phyloP scores from a whole-genome alignment of 805 yeast species.

The Metschnikowia matae region DNA sequence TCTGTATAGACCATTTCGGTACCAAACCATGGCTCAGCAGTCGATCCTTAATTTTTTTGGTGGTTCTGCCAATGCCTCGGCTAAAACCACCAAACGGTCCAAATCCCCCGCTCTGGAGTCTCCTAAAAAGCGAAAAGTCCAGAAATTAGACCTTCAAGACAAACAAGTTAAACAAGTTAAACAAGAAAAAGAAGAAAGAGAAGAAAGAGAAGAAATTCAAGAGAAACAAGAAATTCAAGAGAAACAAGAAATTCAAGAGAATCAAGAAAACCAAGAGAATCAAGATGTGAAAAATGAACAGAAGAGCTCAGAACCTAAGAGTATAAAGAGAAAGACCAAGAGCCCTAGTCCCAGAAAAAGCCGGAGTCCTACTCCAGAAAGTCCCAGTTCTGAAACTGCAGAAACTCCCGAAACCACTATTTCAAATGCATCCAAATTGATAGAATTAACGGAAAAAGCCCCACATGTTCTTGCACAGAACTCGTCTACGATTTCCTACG shows the following conservation, averaged over 20 bases:
- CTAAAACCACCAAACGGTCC: conserved; percentile 1
- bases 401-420: too few relatives aligned
- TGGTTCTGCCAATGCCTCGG: conserved; percentile 4
- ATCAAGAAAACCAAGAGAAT: background rate
- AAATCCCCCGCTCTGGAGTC: background rate
- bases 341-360: background rate
- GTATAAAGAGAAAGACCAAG: background rate
- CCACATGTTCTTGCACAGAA: conserved; percentile 8
- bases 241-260: too few relatives aligned
- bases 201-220: too few relatives aligned
- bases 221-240: too few relatives aligned
- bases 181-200: too few relatives aligned
- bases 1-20: background rate
- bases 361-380: background rate
- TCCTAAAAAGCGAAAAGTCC: background rate
- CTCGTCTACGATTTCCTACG: conserved; percentile 26
- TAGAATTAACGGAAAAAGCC: conserved; percentile 11
- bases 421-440: conserved; percentile 11
- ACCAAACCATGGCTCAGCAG: conserved; percentile 14
- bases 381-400: background rate
- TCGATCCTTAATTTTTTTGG: conserved; percentile 17
- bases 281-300: background rate
- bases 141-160: background rate
- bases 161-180: background rate
- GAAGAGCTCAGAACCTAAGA: background rate